Conservation (phyloP, 179 eudicot genomes). For the Heliamphora pulchella region DNA sequence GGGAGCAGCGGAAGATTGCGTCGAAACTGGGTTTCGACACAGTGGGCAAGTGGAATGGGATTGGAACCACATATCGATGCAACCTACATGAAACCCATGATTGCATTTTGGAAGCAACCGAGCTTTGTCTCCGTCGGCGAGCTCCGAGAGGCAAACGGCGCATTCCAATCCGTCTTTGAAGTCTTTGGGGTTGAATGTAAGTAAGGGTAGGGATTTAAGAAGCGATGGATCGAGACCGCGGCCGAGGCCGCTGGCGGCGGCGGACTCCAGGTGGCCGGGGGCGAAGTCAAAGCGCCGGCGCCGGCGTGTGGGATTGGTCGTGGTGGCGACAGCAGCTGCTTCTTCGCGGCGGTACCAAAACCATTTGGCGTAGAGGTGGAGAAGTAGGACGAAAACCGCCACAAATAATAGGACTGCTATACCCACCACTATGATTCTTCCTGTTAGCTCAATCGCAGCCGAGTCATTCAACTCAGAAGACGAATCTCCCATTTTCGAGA, state of each 20-base stretch:
- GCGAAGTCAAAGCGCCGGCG: slow-evolving; percentile 25
- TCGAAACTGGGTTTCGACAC: slow-evolving; percentile 44
- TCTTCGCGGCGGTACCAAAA: slow-evolving; percentile 36
- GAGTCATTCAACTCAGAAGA: slow-evolving; percentile 13
- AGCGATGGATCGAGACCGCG: slow-evolving; percentile 54
- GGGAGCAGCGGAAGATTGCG: slow-evolving; percentile 22
- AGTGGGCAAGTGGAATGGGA: slow-evolving; percentile 85
- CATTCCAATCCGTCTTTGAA: slow-evolving; percentile 67
- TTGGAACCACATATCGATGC: slow-evolving; percentile 87
- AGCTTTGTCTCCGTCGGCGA: slow-evolving; percentile 52
- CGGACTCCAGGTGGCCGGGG: slow-evolving; percentile 15
- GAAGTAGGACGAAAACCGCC: slow-evolving; percentile 39
- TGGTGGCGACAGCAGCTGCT: slow-evolving; percentile 17
- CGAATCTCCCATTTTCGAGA: slow-evolving; percentile 34
- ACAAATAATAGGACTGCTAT: slow-evolving; percentile 45
- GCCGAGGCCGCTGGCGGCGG: slow-evolving; percentile 15
- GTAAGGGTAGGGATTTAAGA: slow-evolving; percentile 44
- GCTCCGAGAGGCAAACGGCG: slow-evolving; percentile 67
- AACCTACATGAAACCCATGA: slow-evolving; percentile 78
- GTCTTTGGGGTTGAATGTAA: slow-evolving; percentile 34
- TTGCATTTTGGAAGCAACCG: slow-evolving; percentile 65
- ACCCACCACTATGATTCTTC: slow-evolving; percentile 43
- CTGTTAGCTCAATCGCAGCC: slow-evolving; percentile 28
- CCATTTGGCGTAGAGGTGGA: slow-evolving; percentile 56
- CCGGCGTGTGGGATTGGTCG: slow-evolving; percentile 29